Conservation (phyloP, 1,284 basidiomycete genomes). For the Jaminaea rosea region DNA sequence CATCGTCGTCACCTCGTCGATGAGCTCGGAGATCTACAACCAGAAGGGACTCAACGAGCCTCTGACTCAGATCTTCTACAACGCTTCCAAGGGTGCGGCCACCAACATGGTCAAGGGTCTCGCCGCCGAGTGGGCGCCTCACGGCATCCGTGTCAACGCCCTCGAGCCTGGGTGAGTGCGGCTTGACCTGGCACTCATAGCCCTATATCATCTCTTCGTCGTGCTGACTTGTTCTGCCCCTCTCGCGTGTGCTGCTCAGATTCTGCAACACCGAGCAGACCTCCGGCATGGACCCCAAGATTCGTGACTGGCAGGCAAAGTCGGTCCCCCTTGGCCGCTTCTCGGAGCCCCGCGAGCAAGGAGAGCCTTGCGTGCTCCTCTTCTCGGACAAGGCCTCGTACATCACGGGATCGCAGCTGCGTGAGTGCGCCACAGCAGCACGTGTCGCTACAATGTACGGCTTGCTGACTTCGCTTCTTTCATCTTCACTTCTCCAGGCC, state of each 20-base stretch:
- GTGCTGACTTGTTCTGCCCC: background rate
- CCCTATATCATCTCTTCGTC: background rate
- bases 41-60: conserved; percentile 40
- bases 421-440: background rate
- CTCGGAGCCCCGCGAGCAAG: conserved; percentile 46
- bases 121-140: conserved; percentile 44
- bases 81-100: conserved; percentile 45
- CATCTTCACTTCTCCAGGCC: conserved; percentile 11
- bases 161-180: conserved; percentile 43
- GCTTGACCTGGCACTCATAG: too few relatives aligned
- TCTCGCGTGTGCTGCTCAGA: background rate
- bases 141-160: conserved; percentile 46
- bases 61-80: conserved; percentile 46
- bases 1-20: conserved; percentile 45
- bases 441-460: background rate
- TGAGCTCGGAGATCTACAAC: conserved; percentile 47
- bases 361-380: conserved; percentile 38
- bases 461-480: background rate
- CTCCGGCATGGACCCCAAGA: conserved; percentile 41
- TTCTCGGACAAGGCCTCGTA: conserved; percentile 43
- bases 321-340: conserved; percentile 44
- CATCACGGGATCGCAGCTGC: conserved; percentile 28
- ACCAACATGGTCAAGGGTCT: conserved; percentile 47
- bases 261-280: conserved; percentile 48
- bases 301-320: conserved; percentile 44